phyloP scores from a whole-genome alignment of 2,329 filamentous ascomycete species.

The Alternaria viburni region DNA sequence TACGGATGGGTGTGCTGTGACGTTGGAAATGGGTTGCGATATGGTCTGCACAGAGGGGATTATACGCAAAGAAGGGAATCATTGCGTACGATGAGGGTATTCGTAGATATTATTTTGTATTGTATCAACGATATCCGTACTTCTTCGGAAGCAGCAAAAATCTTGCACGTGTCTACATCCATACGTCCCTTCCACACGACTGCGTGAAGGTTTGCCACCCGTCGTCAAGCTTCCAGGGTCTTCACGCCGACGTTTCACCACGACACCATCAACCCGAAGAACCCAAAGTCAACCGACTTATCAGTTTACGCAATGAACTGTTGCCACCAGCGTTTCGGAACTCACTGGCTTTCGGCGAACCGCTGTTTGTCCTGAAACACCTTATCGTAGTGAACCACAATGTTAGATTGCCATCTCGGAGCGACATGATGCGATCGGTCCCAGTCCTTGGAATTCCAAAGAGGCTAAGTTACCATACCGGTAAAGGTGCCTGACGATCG shows the following conservation, averaged over 20 bases:
- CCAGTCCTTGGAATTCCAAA: neutral
- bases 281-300: neutral
- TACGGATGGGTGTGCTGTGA: neutral
- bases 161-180: neutral
- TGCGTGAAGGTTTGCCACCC: neutral
- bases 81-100: neutral
- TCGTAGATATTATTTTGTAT: neutral
- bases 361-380: neutral
- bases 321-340: slow-evolving; percentile 11
- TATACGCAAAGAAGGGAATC: neutral
- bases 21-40: neutral
- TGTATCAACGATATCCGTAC: neutral
- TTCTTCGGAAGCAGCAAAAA: neutral
- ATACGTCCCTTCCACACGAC: neutral
- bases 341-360: neutral
- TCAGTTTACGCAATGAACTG: neutral
- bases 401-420: neutral
- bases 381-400: neutral
- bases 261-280: neutral
- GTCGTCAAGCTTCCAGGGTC: neutral
- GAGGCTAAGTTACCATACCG: neutral
- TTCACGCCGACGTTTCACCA: neutral
- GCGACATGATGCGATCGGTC: neutral
- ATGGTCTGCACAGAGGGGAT: neutral
- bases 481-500: neutral